phyloP scores from a whole-genome alignment of 192 early-diverging fungal species.

The Piromyces finnis region DNA sequence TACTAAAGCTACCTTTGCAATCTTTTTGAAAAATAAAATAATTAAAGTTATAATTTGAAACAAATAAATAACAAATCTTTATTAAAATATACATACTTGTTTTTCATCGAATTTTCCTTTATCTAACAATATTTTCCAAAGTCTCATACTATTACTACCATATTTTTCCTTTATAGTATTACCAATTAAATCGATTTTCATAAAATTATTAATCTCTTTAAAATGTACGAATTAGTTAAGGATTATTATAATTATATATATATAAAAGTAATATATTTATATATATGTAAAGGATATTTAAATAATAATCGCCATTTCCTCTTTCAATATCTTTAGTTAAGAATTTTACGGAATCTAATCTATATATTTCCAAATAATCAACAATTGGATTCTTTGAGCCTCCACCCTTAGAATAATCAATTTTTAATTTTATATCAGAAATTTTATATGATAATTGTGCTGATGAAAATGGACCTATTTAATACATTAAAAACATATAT shows the following conservation, averaged over 20 bases:
- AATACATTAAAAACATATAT: too few species aligned
- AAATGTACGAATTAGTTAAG: not conserved
- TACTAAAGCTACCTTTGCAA: not conserved
- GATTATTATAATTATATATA: not conserved
- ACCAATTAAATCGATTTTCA: not conserved
- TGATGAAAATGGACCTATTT: not conserved
- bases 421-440: not conserved
- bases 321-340: not conserved
- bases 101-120: not conserved
- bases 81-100: not conserved
- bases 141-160: not conserved
- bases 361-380: not conserved
- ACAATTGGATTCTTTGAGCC: not conserved
- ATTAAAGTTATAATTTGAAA: not conserved
- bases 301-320: not conserved
- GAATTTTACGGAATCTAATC: not conserved
- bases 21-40: not conserved
- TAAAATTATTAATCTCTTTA: not conserved
- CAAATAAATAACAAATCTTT: not conserved
- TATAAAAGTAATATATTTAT: not conserved
- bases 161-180: not conserved
- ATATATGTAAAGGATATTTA: not conserved
- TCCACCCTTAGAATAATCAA: not conserved
- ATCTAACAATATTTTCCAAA: not conserved
- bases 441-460: not conserved